A percentile compares a stretch with the other conserved stretches of the same genome.
These are phyloP conservation scores for Meira nashicola DNA, from an alignment of 1,284 basidiomycete species.

Conservation along the genomic window DNA sequence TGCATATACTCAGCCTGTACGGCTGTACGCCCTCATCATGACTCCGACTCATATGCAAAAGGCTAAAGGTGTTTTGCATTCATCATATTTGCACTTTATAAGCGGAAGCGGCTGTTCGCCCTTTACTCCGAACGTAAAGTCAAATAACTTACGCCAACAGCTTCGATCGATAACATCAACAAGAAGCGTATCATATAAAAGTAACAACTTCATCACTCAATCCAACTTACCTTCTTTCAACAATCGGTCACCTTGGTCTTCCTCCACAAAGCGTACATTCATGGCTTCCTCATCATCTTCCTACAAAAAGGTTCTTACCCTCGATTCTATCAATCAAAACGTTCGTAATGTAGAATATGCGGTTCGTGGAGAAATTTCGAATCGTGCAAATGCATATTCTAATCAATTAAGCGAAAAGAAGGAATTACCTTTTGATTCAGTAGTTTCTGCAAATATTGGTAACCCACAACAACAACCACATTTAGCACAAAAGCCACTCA, in stretches of 20 bases:
- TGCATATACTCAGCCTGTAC: too few relatives aligned
- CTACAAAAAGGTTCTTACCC: constrained; percentile 55
- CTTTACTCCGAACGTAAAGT: too few relatives aligned
- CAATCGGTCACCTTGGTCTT: neutral
- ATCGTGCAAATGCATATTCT: constrained; percentile 74
- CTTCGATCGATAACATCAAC: neutral
- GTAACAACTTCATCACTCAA: neutral
- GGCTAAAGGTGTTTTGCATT: too few relatives aligned
- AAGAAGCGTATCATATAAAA: neutral
- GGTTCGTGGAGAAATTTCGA: constrained; percentile 91
- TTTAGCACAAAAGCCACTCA: constrained; percentile 85
- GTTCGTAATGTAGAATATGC: constrained; percentile 89
- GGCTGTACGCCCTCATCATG: too few relatives aligned
- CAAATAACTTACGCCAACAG: neutral
- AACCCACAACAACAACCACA: constrained; percentile 90
- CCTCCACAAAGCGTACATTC: constrained; percentile 13
- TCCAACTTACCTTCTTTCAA: neutral
- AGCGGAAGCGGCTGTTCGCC: too few relatives aligned
- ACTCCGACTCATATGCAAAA: too few relatives aligned
- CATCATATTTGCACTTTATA: too few relatives aligned
- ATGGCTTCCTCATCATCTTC: constrained; percentile 36
- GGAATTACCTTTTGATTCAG: constrained; percentile 73
- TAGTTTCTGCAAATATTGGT: constrained; percentile 94
- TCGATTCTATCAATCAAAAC: constrained; percentile 65
- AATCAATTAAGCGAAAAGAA: constrained; percentile 53